Base-by-base conservation (phyloP, 2,329 filamentous ascomycete species). In the Arthroderma sp. region DNA sequence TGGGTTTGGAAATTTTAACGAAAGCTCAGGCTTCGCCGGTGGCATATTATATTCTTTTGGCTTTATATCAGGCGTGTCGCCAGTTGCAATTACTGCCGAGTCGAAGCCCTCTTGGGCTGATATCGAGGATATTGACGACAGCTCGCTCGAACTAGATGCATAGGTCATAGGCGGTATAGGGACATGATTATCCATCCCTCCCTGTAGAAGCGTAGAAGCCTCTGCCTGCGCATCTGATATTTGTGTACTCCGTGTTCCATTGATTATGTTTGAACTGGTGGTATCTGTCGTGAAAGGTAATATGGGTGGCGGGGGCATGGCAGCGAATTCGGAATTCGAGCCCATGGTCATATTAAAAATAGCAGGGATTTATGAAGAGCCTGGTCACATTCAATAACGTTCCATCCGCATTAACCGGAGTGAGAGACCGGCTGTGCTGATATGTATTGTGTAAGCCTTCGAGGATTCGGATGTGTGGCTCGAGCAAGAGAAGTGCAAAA, bases 41-140 rank as follows among this genome's bases (percentile, higher is more conserved):
- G 52, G 2, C 15, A 38, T 15, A 25, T 33, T 54, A 39, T 38
- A 21, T 23, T n/a, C 23, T 4, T 33, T 54, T 54, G 52, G 9
- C 13, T 38, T 15, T 15, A 54, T 23, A n/a, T 33, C 33, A 35
- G 52, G 15, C 7, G 13, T 31, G 5, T 19, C 47, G 6, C 25
- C 28, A 9, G 23, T 21, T 15, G 47, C n/a, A 13, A 51, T 33
- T 19, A 19, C 17, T 6, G 47, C 15, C n/a, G 47, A 33, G 25
- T 13, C 23, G 47, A 33, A 31, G 2, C 47, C 47, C 13, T 51
- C 47, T 15, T 51, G 47, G 6, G 47, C 28, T 9, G 47, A 56
- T n/a, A 39, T 54, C 25, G 59, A 28, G n/a, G 56, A 55, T 52
- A 58, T 41, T 8, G 56, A 58, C 4, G 59, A 60, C 19, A 57